Percentiles rank a stretch among this genome's conserved stretches.
These are phyloP conservation scores for Chenopodium berlandieri DNA, from an alignment of 148 eudicot species.

Conservation along the genomic window DNA sequence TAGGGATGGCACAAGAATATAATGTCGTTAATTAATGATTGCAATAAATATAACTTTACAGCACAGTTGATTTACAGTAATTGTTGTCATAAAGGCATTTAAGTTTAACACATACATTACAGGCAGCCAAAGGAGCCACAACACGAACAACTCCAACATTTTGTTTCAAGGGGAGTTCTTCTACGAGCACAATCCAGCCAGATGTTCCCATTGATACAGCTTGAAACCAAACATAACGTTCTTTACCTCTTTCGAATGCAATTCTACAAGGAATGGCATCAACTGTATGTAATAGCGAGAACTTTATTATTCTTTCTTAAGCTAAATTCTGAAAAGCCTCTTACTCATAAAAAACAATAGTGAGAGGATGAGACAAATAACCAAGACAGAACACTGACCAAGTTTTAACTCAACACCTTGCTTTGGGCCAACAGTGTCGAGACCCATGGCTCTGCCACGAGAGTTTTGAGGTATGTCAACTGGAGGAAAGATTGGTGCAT, in stretches of 20 bases:
- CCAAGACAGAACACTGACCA: slow-evolving; percentile 46
- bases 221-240: slow-evolving; percentile 76
- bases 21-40: not conserved
- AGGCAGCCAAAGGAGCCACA: slow-evolving; percentile 88
- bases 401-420: slow-evolving; percentile 70
- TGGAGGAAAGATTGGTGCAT: slow-evolving; percentile 52
- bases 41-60: not conserved
- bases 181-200: slow-evolving; percentile 91
- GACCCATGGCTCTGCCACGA: slow-evolving; percentile 55
- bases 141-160: slow-evolving; percentile 73
- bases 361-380: not conserved
- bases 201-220: slow-evolving; percentile 66
- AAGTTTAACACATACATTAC: slow-evolving; percentile 57
- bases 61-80: not conserved
- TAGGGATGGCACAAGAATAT: not conserved
- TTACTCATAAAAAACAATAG: not conserved
- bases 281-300: slow-evolving; percentile 40
- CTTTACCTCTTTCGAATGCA: slow-evolving; percentile 96
- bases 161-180: slow-evolving; percentile 63
- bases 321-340: not conserved
- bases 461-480: slow-evolving; percentile 49
- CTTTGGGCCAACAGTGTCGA: slow-evolving; percentile 54
- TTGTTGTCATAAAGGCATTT: not conserved
- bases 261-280: slow-evolving; percentile 97
- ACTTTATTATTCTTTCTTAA: not conserved